phyloP scores from a whole-genome alignment of 2,329 filamentous ascomycete species.

The Fusarium austroafricanum region DNA sequence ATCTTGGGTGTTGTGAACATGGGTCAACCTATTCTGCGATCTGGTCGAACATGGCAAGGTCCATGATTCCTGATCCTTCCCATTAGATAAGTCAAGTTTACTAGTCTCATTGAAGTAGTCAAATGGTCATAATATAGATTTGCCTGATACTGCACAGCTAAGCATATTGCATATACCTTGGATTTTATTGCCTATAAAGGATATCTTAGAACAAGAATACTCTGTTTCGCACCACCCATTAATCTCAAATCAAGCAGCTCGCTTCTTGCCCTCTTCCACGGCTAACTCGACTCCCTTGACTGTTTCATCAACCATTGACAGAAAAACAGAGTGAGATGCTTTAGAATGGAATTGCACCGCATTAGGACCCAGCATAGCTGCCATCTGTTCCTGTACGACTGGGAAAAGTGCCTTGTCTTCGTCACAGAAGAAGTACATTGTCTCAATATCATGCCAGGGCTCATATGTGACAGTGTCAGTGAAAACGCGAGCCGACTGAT shows the following conservation, averaged over 20 bases:
- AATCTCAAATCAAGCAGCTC: neutral
- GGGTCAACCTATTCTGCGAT: too few species aligned
- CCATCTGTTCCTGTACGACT: conserved; percentile 38
- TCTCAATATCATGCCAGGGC: conserved; percentile 46
- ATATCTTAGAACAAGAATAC: neutral
- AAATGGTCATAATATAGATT: too few species aligned
- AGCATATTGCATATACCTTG: neutral
- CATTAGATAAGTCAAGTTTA: too few species aligned
- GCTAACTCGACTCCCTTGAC: conserved; percentile 34
- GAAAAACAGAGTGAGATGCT: conserved; percentile 32
- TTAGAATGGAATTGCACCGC: conserved; percentile 9
- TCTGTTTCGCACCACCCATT: rapidly evolving
- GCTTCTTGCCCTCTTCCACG: conserved; percentile 6
- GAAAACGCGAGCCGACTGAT: conserved; percentile 34
- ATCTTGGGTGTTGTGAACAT: too few species aligned
- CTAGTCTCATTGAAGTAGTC: too few species aligned
- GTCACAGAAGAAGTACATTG: conserved; percentile 43
- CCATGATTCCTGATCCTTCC: too few species aligned
- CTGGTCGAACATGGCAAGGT: too few species aligned
- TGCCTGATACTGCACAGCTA: rapidly evolving
- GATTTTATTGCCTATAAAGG: neutral
- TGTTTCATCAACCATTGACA: conserved; percentile 26
- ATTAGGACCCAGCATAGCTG: conserved; percentile 14
- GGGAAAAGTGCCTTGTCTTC: conserved; percentile 42
- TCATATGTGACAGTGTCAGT: conserved; percentile 41